Conservation (phyloP, 805 yeast genomes). For the Wickerhamiella sergipiensis region DNA sequence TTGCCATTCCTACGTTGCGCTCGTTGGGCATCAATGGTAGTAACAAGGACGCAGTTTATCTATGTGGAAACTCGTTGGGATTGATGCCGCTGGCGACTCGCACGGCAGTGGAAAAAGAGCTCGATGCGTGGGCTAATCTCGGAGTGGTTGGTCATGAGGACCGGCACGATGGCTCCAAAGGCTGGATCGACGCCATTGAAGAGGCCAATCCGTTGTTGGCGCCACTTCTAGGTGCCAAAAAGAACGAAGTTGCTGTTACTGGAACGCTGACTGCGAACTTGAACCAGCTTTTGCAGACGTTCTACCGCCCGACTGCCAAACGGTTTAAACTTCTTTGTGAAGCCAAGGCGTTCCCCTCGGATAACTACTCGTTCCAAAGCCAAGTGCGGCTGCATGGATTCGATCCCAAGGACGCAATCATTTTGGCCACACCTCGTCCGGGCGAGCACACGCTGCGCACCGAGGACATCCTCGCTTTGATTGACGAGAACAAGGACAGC, state of each 20-base stretch:
- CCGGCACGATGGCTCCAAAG: slow-evolving; percentile 29
- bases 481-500: slow-evolving; percentile 43
- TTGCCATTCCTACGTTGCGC: slow-evolving; percentile 52
- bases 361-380: slow-evolving; percentile 71
- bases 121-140: slow-evolving; percentile 67
- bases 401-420: slow-evolving; percentile 39
- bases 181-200: slow-evolving; percentile 80
- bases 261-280: slow-evolving; percentile 74
- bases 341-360: slow-evolving; percentile 83
- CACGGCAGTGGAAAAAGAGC: slow-evolving; percentile 45
- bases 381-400: slow-evolving; percentile 50
- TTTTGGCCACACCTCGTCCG: slow-evolving; percentile 48
- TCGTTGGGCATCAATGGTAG: slow-evolving; percentile 37
- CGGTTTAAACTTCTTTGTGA: slow-evolving; percentile 69
- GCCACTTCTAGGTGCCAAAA: slow-evolving; percentile 53
- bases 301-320: slow-evolving; percentile 46
- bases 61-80: slow-evolving; percentile 93
- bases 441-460: slow-evolving; percentile 48
- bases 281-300: slow-evolving; percentile 58
- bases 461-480: slow-evolving; percentile 42
- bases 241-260: slow-evolving; percentile 72
- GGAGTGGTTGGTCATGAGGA: slow-evolving; percentile 78
- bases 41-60: slow-evolving; percentile 34
- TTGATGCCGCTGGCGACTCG: slow-evolving; percentile 62
- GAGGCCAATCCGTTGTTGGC: slow-evolving; percentile 60